Evolutionary conservation across 495 filamentous ascomycete genomes (phyloP).

Genomic region (Trypethelium eluteriae): DNA sequence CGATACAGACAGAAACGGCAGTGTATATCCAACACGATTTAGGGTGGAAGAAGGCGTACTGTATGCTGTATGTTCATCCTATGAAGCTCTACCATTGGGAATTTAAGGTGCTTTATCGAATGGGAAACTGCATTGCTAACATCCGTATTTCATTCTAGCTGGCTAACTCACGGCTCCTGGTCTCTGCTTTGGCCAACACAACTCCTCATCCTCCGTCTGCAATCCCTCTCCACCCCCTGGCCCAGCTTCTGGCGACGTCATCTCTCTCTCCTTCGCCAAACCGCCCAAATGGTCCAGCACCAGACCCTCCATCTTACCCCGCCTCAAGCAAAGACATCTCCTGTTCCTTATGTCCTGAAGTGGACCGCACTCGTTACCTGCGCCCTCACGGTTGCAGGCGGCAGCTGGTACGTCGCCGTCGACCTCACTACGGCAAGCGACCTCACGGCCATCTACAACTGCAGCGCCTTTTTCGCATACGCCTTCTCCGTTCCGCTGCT

Average conservation of each 20-base stretch:
- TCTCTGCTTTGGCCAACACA: slow-evolving; percentile 76
- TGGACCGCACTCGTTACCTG: slow-evolving; percentile 75
- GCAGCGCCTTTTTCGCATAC: slow-evolving; percentile 97
- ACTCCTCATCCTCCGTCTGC: slow-evolving; percentile 67
- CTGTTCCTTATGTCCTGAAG: slow-evolving; percentile 63
- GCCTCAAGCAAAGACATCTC: slow-evolving; percentile 45
- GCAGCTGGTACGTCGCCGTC: slow-evolving; percentile 94
- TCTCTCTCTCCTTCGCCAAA: slow-evolving; percentile 61
- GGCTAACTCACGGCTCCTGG: slow-evolving; percentile 93
- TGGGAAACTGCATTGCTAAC: neutral
- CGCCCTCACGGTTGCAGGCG: slow-evolving; percentile 82
- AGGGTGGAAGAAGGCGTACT: slow-evolving; percentile 92
- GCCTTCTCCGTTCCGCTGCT: slow-evolving; percentile 86
- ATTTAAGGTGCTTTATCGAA: neutral
- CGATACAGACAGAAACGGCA: slow-evolving; percentile 87
- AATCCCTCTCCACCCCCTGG: slow-evolving; percentile 68
- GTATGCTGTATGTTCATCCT: slow-evolving; percentile 76
- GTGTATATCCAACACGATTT: slow-evolving; percentile 84
- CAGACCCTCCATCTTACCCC: slow-evolving; percentile 53
- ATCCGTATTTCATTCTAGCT: slow-evolving; percentile 42
- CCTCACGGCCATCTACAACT: slow-evolving; percentile 97
- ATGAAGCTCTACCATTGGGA: slow-evolving; percentile 21
- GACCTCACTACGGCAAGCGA: slow-evolving; percentile 86
- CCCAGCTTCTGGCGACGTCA: slow-evolving; percentile 81
- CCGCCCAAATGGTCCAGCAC: slow-evolving; percentile 76